Conservation (phyloP, 768 basidiomycete genomes). For the Leccinum olivaceopallidum region DNA sequence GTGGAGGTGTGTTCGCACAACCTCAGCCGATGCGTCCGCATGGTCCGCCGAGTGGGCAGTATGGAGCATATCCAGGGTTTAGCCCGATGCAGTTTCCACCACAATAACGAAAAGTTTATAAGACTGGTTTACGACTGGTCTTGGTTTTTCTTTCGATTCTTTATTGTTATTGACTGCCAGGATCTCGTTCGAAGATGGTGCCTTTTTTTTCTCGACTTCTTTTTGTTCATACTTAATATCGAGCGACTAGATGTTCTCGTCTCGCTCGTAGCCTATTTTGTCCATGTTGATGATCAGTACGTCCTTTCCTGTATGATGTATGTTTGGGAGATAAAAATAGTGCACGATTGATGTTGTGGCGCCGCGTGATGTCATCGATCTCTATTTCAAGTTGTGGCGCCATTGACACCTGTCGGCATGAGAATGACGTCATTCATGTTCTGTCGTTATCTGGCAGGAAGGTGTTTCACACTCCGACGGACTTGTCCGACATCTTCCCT, state of each 20-base stretch:
- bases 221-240: background rate
- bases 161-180: slow-evolving; percentile 28
- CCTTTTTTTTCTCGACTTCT: background rate
- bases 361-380: background rate
- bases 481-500: too few relatives aligned
- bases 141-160: background rate
- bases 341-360: background rate
- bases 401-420: background rate
- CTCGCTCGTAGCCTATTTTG: background rate
- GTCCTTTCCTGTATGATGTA: slow-evolving; percentile 38
- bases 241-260: background rate
- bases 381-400: background rate
- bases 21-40: slow-evolving; percentile 25
- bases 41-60: slow-evolving; percentile 16
- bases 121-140: background rate
- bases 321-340: slow-evolving; percentile 7
- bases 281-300: background rate
- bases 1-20: slow-evolving; percentile 22
- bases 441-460: too few relatives aligned
- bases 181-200: background rate
- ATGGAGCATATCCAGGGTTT: slow-evolving; percentile 22
- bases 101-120: background rate
- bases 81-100: slow-evolving; percentile 27
- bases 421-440: background rate
- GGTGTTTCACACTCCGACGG: too few relatives aligned